Evolutionary conservation across 2,329 filamentous ascomycete species (phyloP).

Genomic region (Bipolaris sorokiniana): DNA sequence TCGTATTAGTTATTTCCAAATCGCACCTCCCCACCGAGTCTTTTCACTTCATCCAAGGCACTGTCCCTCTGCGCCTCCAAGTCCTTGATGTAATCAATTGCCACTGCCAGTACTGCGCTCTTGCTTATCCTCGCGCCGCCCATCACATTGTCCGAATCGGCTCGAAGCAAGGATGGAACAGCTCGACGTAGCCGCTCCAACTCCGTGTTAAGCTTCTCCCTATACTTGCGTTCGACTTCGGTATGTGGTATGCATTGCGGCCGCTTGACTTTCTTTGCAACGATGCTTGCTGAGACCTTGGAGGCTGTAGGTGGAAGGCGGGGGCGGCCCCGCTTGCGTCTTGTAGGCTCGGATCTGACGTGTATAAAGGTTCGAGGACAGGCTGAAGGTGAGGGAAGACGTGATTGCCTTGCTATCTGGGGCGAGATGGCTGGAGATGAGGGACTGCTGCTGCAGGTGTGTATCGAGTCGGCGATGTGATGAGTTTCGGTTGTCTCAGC

Average conservation of each 20-base stretch:
- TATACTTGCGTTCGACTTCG: constrained; percentile 25
- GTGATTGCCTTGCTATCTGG: background rate
- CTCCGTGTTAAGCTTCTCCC: constrained; percentile 33
- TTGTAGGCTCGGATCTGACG: constrained; percentile 4
- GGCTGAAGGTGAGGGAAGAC: background rate
- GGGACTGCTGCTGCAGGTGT: background rate
- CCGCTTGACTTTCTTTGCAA: background rate
- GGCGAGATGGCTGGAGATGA: background rate
- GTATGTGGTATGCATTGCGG: constrained; percentile 28
- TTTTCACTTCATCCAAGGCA: constrained; percentile 14
- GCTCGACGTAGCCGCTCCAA: constrained; percentile 31
- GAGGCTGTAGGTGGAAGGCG: constrained; percentile 8
- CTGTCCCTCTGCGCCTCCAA: constrained; percentile 18
- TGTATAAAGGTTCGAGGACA: background rate
- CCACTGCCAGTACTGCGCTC: constrained; percentile 19
- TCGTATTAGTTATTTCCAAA: background rate
- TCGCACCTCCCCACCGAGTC: constrained; percentile 10
- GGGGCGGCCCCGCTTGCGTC: constrained; percentile 13
- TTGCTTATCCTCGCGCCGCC: constrained; percentile 20
- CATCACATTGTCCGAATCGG: constrained; percentile 9
- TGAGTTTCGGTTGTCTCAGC: background rate
- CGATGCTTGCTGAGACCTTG: background rate
- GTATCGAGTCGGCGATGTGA: background rate
- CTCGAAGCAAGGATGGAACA: constrained; percentile 28
- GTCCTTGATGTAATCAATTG: constrained; percentile 22